phyloP scores from a whole-genome alignment of 2,329 filamentous ascomycete genomes.

The Xylariaceae sp. region DNA sequence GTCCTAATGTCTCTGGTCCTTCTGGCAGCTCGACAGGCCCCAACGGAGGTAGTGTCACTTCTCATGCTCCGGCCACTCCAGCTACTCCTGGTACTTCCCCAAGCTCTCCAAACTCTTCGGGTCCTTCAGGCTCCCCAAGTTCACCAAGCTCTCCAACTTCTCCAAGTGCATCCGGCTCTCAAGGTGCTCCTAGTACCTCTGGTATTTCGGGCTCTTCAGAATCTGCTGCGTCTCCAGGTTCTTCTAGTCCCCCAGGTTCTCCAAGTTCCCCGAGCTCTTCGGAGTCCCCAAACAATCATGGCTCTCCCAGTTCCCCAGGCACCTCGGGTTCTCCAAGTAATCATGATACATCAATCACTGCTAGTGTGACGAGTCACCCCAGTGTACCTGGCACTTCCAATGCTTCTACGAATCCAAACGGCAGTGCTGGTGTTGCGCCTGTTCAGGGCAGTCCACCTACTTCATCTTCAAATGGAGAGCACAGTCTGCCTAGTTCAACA shows the following conservation, averaged over 20 bases:
- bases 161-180: background rate
- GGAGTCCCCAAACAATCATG: background rate
- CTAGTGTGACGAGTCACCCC: background rate
- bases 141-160: background rate
- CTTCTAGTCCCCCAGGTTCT: background rate
- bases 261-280: background rate
- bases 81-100: slow-evolving; percentile 5
- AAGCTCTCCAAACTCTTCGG: background rate
- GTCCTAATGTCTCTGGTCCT: background rate
- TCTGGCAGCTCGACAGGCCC: slow-evolving; percentile 1
- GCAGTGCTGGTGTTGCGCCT: slow-evolving; percentile 11
- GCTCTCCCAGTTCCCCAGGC: background rate
- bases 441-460: slow-evolving; percentile 2
- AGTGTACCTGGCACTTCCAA: background rate
- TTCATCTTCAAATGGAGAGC: slow-evolving; percentile 2
- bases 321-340: background rate
- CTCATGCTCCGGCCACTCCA: background rate
- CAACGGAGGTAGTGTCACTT: background rate
- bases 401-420: slow-evolving; percentile 11
- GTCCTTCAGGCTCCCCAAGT: background rate
- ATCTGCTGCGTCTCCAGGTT: background rate
- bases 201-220: background rate
- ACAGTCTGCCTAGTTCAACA: background rate
- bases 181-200: background rate
- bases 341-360: background rate